Conservation (phyloP, 192 early-diverging fungal genomes). For the Neocallimastix lanati region DNA sequence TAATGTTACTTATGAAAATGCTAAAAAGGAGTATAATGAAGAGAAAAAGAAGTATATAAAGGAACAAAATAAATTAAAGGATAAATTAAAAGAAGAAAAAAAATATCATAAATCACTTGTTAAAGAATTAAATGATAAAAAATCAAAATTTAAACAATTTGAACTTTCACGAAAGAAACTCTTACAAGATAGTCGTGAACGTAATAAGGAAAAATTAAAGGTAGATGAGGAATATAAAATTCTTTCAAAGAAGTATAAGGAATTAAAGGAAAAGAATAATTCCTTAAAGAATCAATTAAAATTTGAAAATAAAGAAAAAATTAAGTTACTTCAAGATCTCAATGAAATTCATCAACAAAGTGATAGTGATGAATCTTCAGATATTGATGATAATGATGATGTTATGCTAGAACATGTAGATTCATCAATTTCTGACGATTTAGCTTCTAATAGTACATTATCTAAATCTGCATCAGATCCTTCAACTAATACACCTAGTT, state of each 20-base stretch:
- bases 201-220: neutral
- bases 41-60: neutral
- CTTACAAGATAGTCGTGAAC: neutral
- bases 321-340: neutral
- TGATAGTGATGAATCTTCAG: neutral
- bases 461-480: neutral
- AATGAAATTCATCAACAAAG: neutral
- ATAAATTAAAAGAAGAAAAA: neutral
- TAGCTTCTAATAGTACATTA: neutral
- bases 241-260: neutral
- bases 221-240: neutral
- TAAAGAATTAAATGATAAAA: neutral
- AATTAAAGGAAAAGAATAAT: neutral
- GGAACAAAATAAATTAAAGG: neutral
- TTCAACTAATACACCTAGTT: neutral
- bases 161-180: neutral
- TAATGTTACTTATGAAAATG: neutral
- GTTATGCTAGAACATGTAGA: neutral
- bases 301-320: neutral
- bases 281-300: neutral
- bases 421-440: neutral
- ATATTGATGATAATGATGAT: neutral
- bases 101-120: neutral
- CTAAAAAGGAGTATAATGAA: neutral
- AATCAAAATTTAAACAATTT: neutral